Evolutionary conservation across 179 eudicot species (phyloP).

Genomic region (Carnegiea gigantea): DNA sequence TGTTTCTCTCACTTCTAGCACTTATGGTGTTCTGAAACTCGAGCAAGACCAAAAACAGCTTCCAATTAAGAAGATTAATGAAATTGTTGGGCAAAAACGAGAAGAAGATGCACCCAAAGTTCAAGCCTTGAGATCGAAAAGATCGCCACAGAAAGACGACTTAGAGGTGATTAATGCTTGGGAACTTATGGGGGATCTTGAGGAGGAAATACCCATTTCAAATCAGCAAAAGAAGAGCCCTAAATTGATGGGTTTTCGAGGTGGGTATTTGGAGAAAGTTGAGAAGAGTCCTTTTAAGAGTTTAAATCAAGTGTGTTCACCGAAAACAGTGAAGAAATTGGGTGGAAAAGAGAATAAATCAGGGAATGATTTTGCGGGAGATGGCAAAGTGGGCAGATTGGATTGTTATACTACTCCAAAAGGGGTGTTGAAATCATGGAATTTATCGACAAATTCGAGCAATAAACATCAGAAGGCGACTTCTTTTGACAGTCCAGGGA

Average conservation of each 20-base stretch:
- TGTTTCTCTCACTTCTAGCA: constrained; percentile 82
- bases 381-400: constrained; percentile 11
- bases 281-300: constrained; percentile 54
- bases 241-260: constrained; percentile 30
- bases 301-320: constrained; percentile 51
- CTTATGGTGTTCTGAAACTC: constrained; percentile 73
- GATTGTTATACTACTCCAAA: constrained; percentile 38
- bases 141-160: constrained; percentile 31
- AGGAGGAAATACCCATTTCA: constrained; percentile 46
- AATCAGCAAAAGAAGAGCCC: constrained; percentile 46
- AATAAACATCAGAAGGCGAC: constrained; percentile 39
- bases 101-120: not conserved
- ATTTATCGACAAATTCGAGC: constrained; percentile 30
- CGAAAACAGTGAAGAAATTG: constrained; percentile 39
- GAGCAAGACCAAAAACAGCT: constrained; percentile 32
- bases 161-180: constrained; percentile 73
- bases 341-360: constrained; percentile 65
- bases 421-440: constrained; percentile 38
- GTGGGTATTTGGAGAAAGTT: constrained; percentile 37
- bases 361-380: constrained; percentile 11
- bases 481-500: constrained; percentile 33
- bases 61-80: constrained; percentile 10
- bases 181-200: constrained; percentile 88
- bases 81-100: constrained; percentile 3
- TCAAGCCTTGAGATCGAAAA: constrained; percentile 25